These are phyloP conservation scores for Geosiphon pyriformis DNA, from an alignment of 192 early-diverging fungal species.

Conservation along the genomic window DNA sequence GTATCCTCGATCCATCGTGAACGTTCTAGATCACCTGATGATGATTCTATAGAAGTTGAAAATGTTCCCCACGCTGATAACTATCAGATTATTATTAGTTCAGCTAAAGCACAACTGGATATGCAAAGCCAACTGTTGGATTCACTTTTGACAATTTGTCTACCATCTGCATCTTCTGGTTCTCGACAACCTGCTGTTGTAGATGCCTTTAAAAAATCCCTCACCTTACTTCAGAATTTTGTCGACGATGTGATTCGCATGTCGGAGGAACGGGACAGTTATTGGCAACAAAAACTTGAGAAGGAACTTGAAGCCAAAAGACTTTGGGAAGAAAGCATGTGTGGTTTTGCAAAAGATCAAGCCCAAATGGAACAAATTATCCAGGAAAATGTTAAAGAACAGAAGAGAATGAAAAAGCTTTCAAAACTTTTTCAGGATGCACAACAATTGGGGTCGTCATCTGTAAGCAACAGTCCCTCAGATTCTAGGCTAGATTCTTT, in stretches of 20 bases:
- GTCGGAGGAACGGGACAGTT: slow-evolving; percentile 40
- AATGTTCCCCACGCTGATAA: slow-evolving; percentile 40
- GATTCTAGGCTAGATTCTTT: slow-evolving; percentile 24
- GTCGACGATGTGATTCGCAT: slow-evolving; percentile 32
- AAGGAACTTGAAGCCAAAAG: slow-evolving; percentile 43
- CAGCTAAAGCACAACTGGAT: slow-evolving; percentile 52
- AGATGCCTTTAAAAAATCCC: slow-evolving; percentile 16
- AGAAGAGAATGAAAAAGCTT: slow-evolving; percentile 24
- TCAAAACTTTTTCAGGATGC: slow-evolving; percentile 12
- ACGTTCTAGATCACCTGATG: slow-evolving; percentile 16
- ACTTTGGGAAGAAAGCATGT: slow-evolving; percentile 44
- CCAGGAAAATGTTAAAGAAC: slow-evolving; percentile 30
- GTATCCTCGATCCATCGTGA: neutral
- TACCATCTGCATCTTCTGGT: neutral
- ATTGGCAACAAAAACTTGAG: slow-evolving; percentile 39
- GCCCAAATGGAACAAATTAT: slow-evolving; percentile 42
- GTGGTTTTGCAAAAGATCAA: slow-evolving; percentile 37
- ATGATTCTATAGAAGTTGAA: slow-evolving; percentile 17
- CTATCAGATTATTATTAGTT: slow-evolving; percentile 41
- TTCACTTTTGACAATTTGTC: slow-evolving; percentile 31
- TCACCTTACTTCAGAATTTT: slow-evolving; percentile 2
- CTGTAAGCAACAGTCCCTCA: slow-evolving; percentile 30
- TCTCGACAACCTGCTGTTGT: slow-evolving; percentile 1
- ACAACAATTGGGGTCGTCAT: slow-evolving; percentile 19
- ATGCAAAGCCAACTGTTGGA: slow-evolving; percentile 55